Evolutionary conservation across 2,329 filamentous ascomycete species (phyloP).

Genomic region (Clonostachys sp.): DNA sequence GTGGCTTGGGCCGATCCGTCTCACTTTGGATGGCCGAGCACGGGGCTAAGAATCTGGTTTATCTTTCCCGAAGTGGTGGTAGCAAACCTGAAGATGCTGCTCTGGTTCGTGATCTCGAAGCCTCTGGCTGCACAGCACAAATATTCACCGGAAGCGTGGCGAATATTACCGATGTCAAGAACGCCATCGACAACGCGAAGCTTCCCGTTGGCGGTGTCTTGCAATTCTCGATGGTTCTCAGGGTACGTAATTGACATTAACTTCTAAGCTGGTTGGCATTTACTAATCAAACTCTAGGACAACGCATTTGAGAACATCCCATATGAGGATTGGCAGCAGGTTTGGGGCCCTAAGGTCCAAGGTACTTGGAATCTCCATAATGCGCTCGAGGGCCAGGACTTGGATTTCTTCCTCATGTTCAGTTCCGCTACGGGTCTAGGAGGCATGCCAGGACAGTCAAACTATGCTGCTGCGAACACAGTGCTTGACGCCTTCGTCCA

Average conservation of each 20-base stretch:
- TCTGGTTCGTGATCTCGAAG: conserved; percentile 13
- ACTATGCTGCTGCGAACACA: conserved; percentile 28
- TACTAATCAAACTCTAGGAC: conserved; percentile 10
- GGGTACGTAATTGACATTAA: not conserved
- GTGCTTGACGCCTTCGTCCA: conserved; percentile 20
- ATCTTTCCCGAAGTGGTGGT: conserved; percentile 40
- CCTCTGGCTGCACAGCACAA: too few relatives aligned
- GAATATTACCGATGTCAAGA: conserved; percentile 2
- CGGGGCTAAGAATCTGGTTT: conserved; percentile 40
- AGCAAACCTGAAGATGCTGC: conserved; percentile 4
- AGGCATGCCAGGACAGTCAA: conserved; percentile 27
- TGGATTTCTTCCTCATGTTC: conserved; percentile 32
- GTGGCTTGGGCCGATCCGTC: conserved; percentile 25
- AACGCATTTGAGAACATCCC: conserved; percentile 21
- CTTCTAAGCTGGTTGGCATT: too few relatives aligned
- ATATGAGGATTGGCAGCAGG: conserved; percentile 16
- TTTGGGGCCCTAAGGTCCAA: conserved; percentile 27
- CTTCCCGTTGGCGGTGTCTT: conserved; percentile 28
- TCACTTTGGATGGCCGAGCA: conserved; percentile 41
- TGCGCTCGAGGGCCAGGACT: conserved; percentile 15
- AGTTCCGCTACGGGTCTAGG: conserved; percentile 26
- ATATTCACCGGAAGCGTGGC: not conserved
- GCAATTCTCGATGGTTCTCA: conserved; percentile 28
- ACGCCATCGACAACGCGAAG: conserved; percentile 9
- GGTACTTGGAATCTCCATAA: conserved; percentile 24